Base-by-base conservation (phyloP, 2,329 filamentous ascomycete genomes). In the Calonectria multiphialidica region DNA sequence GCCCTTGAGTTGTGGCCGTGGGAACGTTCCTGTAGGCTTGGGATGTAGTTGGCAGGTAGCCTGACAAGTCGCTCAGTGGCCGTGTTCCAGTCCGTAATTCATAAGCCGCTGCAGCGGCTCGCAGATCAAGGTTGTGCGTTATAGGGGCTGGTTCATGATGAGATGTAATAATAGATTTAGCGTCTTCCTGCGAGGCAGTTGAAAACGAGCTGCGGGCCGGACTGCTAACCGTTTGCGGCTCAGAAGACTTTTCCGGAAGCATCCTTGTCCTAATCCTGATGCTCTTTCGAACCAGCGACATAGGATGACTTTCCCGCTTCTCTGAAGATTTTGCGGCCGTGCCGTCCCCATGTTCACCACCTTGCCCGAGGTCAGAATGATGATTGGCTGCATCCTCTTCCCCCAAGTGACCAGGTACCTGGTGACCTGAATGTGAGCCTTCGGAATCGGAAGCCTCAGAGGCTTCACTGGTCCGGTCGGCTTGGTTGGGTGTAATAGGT, bases 311-410 rank as follows among this genome's bases (percentile, higher is more conserved):
- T 42, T 47, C 74, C 45, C 64, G 76, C 18, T 68, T 49, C 12
- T 49, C 69, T 33, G 71, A 81, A 71, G 78, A 81, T 85, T 87
- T 88, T 85, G 85, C 87, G 87, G 87, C 84, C 87, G 86, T 86
- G 85, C 82, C 84, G 84, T 82, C 81, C 81, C 81, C 82, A 72
- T 74, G 78, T 77, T 81, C 81, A 78, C 82, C 82, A 68, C 71
- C 45, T 78, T 73, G 75, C 63, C 68, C 73, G 64, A 66, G 65
- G 72, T 75, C 71, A 73, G 69, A 72, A 68, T 73, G 71, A 73
- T 68, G 72, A 68, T 67, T 73, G 65, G 68, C 73, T 69, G 70
- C 74, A 72, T 74, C 66, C 66, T 77, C 76, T 72, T 64, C 62
- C 70, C 72, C 68, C 47, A 59, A 42, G 30, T 72, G 68, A 61